phyloP scores from a whole-genome alignment of 192 early-diverging fungal genomes.

The Podila clonocystis region DNA sequence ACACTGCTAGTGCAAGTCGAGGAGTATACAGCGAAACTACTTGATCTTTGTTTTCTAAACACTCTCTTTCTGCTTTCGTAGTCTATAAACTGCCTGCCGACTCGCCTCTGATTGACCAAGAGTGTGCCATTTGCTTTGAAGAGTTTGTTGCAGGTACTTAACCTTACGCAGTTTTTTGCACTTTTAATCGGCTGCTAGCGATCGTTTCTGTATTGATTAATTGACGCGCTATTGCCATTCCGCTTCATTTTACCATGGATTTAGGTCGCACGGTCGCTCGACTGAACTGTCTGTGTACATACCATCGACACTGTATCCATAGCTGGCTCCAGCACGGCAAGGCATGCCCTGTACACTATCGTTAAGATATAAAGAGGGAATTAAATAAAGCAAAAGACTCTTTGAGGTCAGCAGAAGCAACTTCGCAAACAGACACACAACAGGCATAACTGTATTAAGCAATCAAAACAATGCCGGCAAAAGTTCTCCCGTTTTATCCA shows the following conservation, averaged over 20 bases:
- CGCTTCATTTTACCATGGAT: slow-evolving; percentile 10
- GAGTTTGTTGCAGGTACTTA: slow-evolving; percentile 80
- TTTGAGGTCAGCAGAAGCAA: too few species aligned
- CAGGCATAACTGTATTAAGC: too few species aligned
- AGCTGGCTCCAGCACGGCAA: slow-evolving; percentile 81
- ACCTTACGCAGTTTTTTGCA: neutral
- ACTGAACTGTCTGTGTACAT: slow-evolving; percentile 90
- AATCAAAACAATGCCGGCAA: too few species aligned
- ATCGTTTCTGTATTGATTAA: too few species aligned
- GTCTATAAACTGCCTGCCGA: slow-evolving; percentile 68
- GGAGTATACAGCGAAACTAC: too few species aligned
- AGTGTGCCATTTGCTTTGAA: slow-evolving; percentile 96
- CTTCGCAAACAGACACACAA: too few species aligned
- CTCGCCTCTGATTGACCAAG: slow-evolving; percentile 73
- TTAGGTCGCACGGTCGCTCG: slow-evolving; percentile 80
- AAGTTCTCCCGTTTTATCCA: too few species aligned
- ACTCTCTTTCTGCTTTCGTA: slow-evolving; percentile 7
- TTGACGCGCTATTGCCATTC: neutral
- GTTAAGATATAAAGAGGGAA: slow-evolving; percentile 26
- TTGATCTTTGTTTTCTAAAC: slow-evolving; percentile 1
- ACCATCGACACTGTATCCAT: slow-evolving; percentile 85
- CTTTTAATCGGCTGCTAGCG: neutral
- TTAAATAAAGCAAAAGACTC: too few species aligned
- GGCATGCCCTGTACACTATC: slow-evolving; percentile 87
- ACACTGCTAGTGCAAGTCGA: neutral